phyloP scores from a whole-genome alignment of 352 stramenopile genomes.

The Phytopythium oedochilum region DNA sequence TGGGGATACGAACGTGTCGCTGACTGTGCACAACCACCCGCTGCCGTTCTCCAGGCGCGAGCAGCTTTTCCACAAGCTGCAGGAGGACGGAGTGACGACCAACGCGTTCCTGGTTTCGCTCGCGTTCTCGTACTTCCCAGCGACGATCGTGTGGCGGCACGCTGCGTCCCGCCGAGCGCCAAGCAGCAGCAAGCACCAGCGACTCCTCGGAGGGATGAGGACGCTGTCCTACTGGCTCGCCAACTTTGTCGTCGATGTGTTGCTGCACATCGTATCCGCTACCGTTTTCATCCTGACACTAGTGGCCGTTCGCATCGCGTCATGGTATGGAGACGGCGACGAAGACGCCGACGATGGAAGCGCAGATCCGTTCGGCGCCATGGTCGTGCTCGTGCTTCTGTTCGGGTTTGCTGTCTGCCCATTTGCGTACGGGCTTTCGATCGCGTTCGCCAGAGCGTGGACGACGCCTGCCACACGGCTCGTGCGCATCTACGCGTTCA shows the following conservation, averaged over 20 bases:
- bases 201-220: slow-evolving; percentile 87
- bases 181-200: slow-evolving; percentile 90
- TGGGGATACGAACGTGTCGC: slow-evolving; percentile 8
- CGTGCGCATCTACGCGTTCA: slow-evolving; percentile 9
- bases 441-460: slow-evolving; percentile 1
- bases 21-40: slow-evolving; percentile 46
- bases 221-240: slow-evolving; percentile 92
- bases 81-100: slow-evolving; percentile 10
- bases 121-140: slow-evolving; percentile 88
- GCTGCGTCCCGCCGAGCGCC: slow-evolving; percentile 84
- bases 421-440: slow-evolving; percentile 14
- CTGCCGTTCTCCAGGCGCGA: slow-evolving; percentile 34
- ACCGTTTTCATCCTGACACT: slow-evolving; percentile 13
- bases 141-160: slow-evolving; percentile 89
- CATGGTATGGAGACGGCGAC: neutral
- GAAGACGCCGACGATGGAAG: neutral
- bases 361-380: slow-evolving; percentile 7
- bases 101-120: slow-evolving; percentile 54
- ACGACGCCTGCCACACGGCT: neutral
- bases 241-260: slow-evolving; percentile 91
- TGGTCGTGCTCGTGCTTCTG: slow-evolving; percentile 10
- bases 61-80: slow-evolving; percentile 43
- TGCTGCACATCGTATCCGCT: slow-evolving; percentile 75
- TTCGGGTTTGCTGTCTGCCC: slow-evolving; percentile 17
- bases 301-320: neutral